These are phyloP conservation scores for Aspergillus sp. DNA, from an alignment of 2,329 filamentous ascomycete genomes.

Conservation along the genomic window DNA sequence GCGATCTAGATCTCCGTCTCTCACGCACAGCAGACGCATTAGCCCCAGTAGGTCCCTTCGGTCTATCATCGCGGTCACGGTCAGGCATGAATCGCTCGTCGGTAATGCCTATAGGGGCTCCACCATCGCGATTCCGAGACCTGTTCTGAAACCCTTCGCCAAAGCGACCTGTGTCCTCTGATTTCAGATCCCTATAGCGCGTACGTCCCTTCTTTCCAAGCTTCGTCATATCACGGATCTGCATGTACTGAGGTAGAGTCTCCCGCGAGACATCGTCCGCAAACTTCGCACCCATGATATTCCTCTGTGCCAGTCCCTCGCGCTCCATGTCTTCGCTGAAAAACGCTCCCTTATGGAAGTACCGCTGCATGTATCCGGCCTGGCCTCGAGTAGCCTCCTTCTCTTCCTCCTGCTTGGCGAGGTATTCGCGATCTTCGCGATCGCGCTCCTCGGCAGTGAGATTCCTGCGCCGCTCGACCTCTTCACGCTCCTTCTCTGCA, in stretches of 20 bases:
- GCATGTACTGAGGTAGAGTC: constrained; percentile 84
- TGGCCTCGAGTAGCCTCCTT: constrained; percentile 72
- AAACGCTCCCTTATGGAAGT: constrained; percentile 96
- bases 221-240: constrained; percentile 90
- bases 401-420: constrained; percentile 78
- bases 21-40: constrained; percentile 48
- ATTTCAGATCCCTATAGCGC: constrained; percentile 83
- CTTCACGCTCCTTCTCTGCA: constrained; percentile 80
- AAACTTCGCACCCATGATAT: constrained; percentile 83
- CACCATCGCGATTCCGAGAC: constrained; percentile 31
- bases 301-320: constrained; percentile 74
- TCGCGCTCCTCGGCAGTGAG: constrained; percentile 83
- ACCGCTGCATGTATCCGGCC: constrained; percentile 90
- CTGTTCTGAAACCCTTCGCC: constrained; percentile 47
- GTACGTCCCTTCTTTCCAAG: constrained; percentile 89
- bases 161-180: constrained; percentile 89
- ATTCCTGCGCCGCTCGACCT: constrained; percentile 84
- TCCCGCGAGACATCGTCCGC: constrained; percentile 85
- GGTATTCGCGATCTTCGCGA: constrained; percentile 77
- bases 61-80: constrained; percentile 34
- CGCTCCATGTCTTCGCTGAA: constrained; percentile 79
- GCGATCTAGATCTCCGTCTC: constrained; percentile 38
- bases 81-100: constrained; percentile 53
- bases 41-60: constrained; percentile 46
- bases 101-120: constrained; percentile 39